These are phyloP conservation scores for Carex pumila DNA, from an alignment of 176 grass and related monocot genomes.

Conservation along the genomic window DNA sequence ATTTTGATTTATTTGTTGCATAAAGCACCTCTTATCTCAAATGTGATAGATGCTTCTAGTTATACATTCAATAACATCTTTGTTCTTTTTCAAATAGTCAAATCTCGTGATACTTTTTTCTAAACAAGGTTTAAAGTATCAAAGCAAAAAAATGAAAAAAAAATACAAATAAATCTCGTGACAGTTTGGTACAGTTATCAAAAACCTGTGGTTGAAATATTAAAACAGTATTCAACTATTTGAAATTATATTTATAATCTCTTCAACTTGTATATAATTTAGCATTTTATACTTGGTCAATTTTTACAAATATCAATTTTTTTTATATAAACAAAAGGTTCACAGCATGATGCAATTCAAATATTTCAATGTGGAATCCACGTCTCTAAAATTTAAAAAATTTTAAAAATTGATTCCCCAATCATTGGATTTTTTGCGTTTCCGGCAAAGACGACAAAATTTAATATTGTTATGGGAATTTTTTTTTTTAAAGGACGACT, in stretches of 20 bases:
- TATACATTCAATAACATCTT: neutral
- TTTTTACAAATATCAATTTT: neutral
- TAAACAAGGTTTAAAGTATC: neutral
- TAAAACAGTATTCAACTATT: too few species aligned
- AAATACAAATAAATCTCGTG: neutral
- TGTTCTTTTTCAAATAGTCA: neutral
- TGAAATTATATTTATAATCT: neutral
- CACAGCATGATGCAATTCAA: neutral
- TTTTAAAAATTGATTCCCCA: neutral
- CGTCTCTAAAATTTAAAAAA: neutral
- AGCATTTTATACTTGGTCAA: neutral
- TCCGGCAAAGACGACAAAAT: neutral
- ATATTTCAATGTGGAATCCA: constrained; percentile 4
- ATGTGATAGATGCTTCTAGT: neutral
- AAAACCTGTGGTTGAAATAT: neutral
- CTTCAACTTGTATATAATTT: neutral
- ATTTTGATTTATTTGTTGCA: neutral
- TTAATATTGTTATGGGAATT: neutral
- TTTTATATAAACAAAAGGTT: neutral
- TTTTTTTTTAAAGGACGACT: neutral
- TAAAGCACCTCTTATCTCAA: neutral
- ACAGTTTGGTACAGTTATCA: neutral
- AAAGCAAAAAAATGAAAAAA: neutral
- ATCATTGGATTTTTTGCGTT: neutral
- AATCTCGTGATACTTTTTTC: neutral